phyloP scores from a whole-genome alignment of 129 eudicot species.

The Pittosporum tobira region DNA sequence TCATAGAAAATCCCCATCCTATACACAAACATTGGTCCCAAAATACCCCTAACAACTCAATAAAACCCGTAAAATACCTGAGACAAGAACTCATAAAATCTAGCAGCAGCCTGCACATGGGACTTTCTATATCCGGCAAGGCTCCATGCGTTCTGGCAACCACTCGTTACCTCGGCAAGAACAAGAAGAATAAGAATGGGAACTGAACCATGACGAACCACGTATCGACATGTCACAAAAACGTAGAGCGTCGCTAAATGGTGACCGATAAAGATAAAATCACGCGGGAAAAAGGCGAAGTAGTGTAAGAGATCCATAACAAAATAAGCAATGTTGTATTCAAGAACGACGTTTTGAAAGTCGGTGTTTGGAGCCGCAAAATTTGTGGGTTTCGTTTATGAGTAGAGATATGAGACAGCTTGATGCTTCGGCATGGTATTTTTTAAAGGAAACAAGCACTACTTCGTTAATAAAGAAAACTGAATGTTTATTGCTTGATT shows the following conservation, averaged over 20 bases:
- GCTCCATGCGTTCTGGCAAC: slow-evolving; percentile 70
- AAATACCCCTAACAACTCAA: slow-evolving; percentile 54
- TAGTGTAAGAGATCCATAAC: slow-evolving; percentile 62
- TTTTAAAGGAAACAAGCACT: no score
- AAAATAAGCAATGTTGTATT: slow-evolving; percentile 75
- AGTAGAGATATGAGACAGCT: slow-evolving; percentile 61
- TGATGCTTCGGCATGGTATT: slow-evolving; percentile 50
- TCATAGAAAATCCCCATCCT: slow-evolving; percentile 37
- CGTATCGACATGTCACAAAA: slow-evolving; percentile 50
- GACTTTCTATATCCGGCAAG: slow-evolving; percentile 40
- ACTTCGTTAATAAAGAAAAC: no score
- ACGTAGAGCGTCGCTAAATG: slow-evolving; percentile 76
- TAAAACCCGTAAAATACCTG: slow-evolving; percentile 57
- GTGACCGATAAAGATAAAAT: slow-evolving; percentile 67
- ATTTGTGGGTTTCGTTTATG: slow-evolving; percentile 16
- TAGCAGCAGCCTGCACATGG: slow-evolving; percentile 33
- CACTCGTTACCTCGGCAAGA: slow-evolving; percentile 69
- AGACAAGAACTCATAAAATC: slow-evolving; percentile 34
- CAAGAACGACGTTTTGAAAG: slow-evolving; percentile 52
- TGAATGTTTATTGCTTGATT: no score
- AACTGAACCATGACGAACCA: slow-evolving; percentile 46
- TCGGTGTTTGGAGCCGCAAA: slow-evolving; percentile 57
- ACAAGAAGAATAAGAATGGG: slow-evolving; percentile 49
- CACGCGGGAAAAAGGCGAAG: slow-evolving; percentile 45
- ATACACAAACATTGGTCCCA: slow-evolving; percentile 55